These are phyloP conservation scores for Clarireedia sp. DNA, from an alignment of 2,329 filamentous ascomycete species.

Conservation along the genomic window DNA sequence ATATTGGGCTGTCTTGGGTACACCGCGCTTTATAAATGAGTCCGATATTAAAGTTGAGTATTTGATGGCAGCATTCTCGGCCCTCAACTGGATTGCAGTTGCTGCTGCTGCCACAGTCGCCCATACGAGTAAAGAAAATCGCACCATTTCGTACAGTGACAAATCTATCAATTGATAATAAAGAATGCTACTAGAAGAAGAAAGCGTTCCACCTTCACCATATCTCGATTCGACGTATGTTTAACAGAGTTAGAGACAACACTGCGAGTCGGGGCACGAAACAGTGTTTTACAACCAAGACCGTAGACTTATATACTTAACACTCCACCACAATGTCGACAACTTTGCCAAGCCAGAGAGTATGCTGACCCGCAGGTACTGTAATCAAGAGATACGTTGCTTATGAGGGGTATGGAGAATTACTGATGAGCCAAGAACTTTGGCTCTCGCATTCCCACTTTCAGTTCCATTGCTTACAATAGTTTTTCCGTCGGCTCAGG, in stretches of 20 bases:
- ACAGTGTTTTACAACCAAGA: background rate
- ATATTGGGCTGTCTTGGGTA: background rate
- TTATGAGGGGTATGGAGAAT: background rate
- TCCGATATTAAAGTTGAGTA: slow-evolving; percentile 5
- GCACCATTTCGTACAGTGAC: background rate
- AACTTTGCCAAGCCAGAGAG: background rate
- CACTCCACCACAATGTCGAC: no score
- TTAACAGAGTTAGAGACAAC: no score
- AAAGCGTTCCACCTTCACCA: no score
- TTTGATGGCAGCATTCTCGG: background rate
- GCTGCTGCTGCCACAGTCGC: background rate
- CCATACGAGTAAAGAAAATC: background rate
- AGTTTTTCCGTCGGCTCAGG: slow-evolving; percentile 1
- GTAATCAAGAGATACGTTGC: background rate
- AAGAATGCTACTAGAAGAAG: no score
- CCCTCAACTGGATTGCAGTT: background rate
- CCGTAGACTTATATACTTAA: background rate
- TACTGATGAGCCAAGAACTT: background rate
- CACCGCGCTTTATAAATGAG: slow-evolving; percentile 2
- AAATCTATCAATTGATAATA: background rate
- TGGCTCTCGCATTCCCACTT: background rate
- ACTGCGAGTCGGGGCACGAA: background rate
- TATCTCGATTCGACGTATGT: no score
- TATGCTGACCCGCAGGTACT: background rate
- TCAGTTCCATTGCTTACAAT: background rate